Evolutionary conservation across 106 monocot genomes (phyloP), one percentile per base, ranked within the genome.

Genomic region (Vanilla planifolia): DNA sequence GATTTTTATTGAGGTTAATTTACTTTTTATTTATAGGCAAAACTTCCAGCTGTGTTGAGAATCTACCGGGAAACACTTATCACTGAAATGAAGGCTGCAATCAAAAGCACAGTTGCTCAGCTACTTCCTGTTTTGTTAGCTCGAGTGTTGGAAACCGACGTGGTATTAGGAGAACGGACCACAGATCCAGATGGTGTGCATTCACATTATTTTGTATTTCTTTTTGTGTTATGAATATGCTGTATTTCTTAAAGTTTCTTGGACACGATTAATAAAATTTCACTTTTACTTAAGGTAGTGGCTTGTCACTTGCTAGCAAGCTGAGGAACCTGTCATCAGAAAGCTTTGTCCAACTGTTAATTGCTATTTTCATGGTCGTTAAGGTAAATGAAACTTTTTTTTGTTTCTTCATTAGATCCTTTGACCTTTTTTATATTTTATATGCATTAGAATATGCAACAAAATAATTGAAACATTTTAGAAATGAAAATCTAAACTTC

Each of bases 101-200:
- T 96, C 26, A 96, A 96, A 79, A 65, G 86, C 17, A 96, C 95
- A 35, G 95, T 96, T 52, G 89, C 95, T 23, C 86, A 84, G 29
- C 73, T 96, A 73, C 83, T 96, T 37, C 89, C 89, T 35, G 24
- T 90, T 79, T 77, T 90, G 76, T 45, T 80, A 36, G 70, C 90
- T 14, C 66, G 77, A 24, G 50, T 77, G 43, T 10, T 75, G 55
- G 95, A 96, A 1, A 61, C 71, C 66, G 86, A 86, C 73, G 60
- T 71, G 53, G 27, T 63, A 28, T 42, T 62, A 73, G 71, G 77
- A 69, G 95, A 96, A 44, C 73, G 73, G 35, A 43, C 77, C 72
- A 66, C 50, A 26, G 90, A 96, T 73, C 61, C 90, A 62, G 95
- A 96, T 66, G 83, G 95, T 96, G n/a, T n/a, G n/a, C n/a, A n/a